Conservation (phyloP, 352 stramenopile species). For the Pythium volutum region DNA sequence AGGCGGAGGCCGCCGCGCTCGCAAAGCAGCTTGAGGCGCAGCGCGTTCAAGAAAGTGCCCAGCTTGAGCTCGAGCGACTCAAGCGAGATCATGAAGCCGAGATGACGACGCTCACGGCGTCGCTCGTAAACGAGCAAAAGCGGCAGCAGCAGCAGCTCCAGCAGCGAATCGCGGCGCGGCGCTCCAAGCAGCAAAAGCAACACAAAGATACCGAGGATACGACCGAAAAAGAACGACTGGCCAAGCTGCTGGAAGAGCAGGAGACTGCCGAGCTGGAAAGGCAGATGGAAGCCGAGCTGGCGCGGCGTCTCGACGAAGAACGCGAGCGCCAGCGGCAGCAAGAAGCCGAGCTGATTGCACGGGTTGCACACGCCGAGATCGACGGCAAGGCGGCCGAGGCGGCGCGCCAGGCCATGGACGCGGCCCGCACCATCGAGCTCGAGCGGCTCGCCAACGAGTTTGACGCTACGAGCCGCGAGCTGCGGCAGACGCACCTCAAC, state of each 20-base stretch:
- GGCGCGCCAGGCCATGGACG: slow-evolving; percentile 44
- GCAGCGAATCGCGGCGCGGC: slow-evolving; percentile 49
- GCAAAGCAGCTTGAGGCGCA: slow-evolving; percentile 21
- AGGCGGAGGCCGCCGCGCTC: slow-evolving; percentile 11
- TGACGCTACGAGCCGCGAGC: slow-evolving; percentile 53
- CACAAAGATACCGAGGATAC: slow-evolving; percentile 23
- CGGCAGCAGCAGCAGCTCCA: slow-evolving; percentile 60
- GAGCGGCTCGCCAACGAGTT: slow-evolving; percentile 65
- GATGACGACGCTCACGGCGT: slow-evolving; percentile 47
- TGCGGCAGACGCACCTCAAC: slow-evolving; percentile 50
- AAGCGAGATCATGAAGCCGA: slow-evolving; percentile 62
- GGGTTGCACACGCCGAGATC: slow-evolving; percentile 37
- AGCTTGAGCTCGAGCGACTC: slow-evolving; percentile 55
- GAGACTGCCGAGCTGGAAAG: slow-evolving; percentile 30
- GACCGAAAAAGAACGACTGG: slow-evolving; percentile 9
- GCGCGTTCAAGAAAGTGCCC: slow-evolving; percentile 17
- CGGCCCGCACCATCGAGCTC: slow-evolving; percentile 42
- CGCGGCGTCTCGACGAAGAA: slow-evolving; percentile 49
- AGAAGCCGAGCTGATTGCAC: slow-evolving; percentile 39
- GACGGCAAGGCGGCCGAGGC: slow-evolving; percentile 37
- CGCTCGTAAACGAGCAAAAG: slow-evolving; percentile 37
- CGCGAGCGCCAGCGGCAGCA: slow-evolving; percentile 45
- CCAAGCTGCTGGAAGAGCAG: slow-evolving; percentile 20
- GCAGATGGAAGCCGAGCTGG: slow-evolving; percentile 32
- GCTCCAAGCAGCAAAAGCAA: slow-evolving; percentile 38